These are phyloP conservation scores for Lathyrus oleraceus DNA, from an alignment of 306 rosid genomes.

Conservation along the genomic window DNA sequence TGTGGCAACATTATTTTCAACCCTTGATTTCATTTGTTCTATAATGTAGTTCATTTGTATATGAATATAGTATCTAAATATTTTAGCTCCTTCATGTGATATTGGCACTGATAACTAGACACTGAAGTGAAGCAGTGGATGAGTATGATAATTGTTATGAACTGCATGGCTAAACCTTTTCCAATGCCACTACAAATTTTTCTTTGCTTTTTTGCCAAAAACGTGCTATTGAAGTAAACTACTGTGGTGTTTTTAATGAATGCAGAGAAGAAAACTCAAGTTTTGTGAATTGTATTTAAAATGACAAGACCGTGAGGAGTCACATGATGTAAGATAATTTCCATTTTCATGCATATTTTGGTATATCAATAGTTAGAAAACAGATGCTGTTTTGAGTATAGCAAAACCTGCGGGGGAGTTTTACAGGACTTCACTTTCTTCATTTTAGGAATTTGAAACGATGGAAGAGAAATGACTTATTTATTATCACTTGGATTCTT, in stretches of 20 bases:
- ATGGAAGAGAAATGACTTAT: conserved; percentile 23
- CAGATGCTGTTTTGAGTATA: conserved; percentile 38
- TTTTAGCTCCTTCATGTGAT: neutral
- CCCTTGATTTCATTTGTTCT: conserved; percentile 47
- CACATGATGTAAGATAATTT: conserved; percentile 41
- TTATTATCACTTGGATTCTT: neutral
- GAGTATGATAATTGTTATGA: neutral
- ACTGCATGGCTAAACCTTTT: neutral
- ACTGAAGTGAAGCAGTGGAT: conserved; percentile 31
- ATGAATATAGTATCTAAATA: conserved; percentile 26
- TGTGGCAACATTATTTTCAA: conserved; percentile 82
- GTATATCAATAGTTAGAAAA: conserved; percentile 29
- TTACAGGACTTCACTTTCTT: conserved; percentile 9
- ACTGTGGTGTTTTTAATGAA: conserved; percentile 25
- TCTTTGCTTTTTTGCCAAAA: conserved; percentile 25
- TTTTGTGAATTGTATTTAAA: conserved; percentile 27
- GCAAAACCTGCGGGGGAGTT: conserved; percentile 18
- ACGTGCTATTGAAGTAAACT: conserved; percentile 22
- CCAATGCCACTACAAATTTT: conserved; percentile 9
- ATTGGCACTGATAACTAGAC: conserved; percentile 37
- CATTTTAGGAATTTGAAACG: conserved; percentile 30
- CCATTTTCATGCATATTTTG: conserved; percentile 31
- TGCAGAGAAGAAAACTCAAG: conserved; percentile 18
- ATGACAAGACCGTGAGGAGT: conserved; percentile 37
- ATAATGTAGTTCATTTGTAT: conserved; percentile 28